Base-by-base conservation (phyloP, 768 basidiomycete species). In the Pleurotus citrinopileatus region DNA sequence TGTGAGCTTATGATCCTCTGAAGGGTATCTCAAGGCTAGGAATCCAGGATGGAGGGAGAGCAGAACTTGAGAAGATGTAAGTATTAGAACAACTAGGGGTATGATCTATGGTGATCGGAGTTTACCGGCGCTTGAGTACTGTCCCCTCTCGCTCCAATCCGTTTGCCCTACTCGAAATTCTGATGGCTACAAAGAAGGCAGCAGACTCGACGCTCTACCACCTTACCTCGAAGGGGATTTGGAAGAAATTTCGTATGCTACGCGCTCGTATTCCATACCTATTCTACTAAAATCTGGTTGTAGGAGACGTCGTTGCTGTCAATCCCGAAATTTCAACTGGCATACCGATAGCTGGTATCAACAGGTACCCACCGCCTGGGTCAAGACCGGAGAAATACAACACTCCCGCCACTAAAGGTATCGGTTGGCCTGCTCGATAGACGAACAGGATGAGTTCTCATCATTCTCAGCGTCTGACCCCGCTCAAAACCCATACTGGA, bases 401-500 rank as follows among this genome's bases (percentile, higher is more conserved):
- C 15, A 89, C 91, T 0, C 94, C 94, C 5, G 91, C 94, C 3
- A 93, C 91, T 3, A 89, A 89, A 77, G 94, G 94, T 85, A 59
- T 60, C 61, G 61, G 15, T 26, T 37, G 10, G 26, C n/a, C 46
- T 28, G 1, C 26, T 37, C n/a, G 12, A 15, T 23, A 34, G 3
- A 19, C 42, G 2, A 19, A 6, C 20, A 6, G 29, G 29, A 13
- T 42, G 36, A 36, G 40, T 46, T 53, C 38, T 60, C 19, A 9
- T 53, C 48, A 20, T 3, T 53, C 42, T n/a, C 50, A 91, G 91
- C 90, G 20, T 93, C 91, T 38, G 91, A 94, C 70, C 82, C 82
- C 34, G 91, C 91, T 27, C 80, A 91, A 74, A 93, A 92, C 69
- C 90, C 89, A 53, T 98, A 98, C 79, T 95, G 89, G 87, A 96